Conservation (phyloP, 192 early-diverging fungal genomes). For the Rhizoclosmatium globosum region DNA sequence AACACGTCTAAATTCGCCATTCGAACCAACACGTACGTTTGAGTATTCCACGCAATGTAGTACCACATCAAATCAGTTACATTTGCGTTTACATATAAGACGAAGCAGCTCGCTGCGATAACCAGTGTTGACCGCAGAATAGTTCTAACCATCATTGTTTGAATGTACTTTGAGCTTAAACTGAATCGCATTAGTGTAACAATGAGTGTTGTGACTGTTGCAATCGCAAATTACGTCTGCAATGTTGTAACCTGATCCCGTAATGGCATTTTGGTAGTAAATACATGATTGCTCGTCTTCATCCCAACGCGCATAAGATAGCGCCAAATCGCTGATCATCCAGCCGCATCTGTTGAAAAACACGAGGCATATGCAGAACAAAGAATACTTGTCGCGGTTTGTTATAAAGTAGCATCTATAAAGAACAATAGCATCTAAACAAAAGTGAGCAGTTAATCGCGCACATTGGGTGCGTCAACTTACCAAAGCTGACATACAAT, state of each 20-base stretch:
- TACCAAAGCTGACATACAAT: no score
- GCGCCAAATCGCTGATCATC: background rate
- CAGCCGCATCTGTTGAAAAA: background rate
- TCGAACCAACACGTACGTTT: background rate
- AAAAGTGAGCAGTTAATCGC: background rate
- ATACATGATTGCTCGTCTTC: background rate
- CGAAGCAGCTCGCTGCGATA: no score
- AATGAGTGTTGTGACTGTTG: background rate
- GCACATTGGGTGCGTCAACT: background rate
- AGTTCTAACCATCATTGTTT: slow-evolving; percentile 1
- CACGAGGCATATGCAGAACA: background rate
- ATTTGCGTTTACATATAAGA: background rate
- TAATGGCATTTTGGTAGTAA: background rate
- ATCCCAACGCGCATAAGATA: background rate
- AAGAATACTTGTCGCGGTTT: background rate
- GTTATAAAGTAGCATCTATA: slow-evolving; percentile 2
- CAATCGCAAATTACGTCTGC: background rate
- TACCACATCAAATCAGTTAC: background rate
- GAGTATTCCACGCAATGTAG: background rate
- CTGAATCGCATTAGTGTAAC: background rate
- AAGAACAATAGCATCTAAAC: background rate
- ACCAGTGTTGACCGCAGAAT: no score
- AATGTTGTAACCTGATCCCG: background rate
- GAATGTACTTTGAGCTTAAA: background rate
- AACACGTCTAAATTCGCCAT: background rate